Evolutionary conservation across 305 asterid genomes (phyloP).

Genomic region (Caryopteris hybrid): DNA sequence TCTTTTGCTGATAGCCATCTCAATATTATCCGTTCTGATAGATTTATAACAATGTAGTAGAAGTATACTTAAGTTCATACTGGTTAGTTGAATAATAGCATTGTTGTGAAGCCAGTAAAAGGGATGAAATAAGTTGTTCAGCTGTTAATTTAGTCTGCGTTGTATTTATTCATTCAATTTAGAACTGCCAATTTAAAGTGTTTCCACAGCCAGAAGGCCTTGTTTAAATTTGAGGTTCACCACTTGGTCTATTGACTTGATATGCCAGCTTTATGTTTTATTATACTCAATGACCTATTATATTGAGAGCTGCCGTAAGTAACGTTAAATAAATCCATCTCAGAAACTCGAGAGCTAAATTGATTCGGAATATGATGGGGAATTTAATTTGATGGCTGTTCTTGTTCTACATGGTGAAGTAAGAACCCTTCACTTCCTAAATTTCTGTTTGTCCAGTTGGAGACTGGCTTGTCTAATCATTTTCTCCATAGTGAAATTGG

Average conservation of each 20-base stretch:
- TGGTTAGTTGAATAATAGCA: not conserved
- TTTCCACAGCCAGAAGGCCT: not conserved
- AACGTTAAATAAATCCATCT: not conserved
- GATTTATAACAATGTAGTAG: not conserved
- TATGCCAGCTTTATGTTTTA: not conserved
- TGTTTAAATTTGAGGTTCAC: not conserved
- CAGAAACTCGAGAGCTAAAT: not conserved
- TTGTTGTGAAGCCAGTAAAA: constrained; percentile 1
- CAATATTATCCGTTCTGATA: not conserved
- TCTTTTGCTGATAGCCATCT: constrained; percentile 1
- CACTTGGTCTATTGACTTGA: not conserved
- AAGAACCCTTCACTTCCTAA: not conserved
- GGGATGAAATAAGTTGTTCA: not conserved
- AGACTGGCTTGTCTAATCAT: not conserved
- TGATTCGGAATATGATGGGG: constrained; percentile 1
- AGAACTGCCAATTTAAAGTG: not conserved
- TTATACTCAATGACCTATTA: not conserved
- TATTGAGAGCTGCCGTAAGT: not conserved
- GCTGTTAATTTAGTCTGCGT: not conserved
- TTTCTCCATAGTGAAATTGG: not conserved
- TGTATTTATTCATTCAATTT: no score
- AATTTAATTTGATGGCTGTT: not conserved
- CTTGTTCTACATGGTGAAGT: not conserved
- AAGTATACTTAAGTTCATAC: not conserved
- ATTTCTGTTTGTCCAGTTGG: not conserved